phyloP scores from a whole-genome alignment of 1,139 yeast genomes.

The Geotrichum europaeum region DNA sequence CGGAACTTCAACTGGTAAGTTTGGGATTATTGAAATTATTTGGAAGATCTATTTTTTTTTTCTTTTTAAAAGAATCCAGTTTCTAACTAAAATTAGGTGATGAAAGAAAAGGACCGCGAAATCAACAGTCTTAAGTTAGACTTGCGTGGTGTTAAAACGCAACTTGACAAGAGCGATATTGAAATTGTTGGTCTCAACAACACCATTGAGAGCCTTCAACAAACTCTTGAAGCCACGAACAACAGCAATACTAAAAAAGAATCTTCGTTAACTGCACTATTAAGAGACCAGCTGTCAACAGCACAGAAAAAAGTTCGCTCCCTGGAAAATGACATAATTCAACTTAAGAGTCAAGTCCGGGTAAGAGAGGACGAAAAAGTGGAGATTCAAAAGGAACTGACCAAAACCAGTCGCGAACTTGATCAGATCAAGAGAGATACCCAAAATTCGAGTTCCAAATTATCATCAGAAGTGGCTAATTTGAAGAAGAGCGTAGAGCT shows the following conservation, averaged over 20 bases:
- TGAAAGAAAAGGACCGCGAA: conserved; percentile 20
- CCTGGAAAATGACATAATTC: not conserved
- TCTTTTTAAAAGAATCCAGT: not conserved
- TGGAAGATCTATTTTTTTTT: not conserved
- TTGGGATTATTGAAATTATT: not conserved
- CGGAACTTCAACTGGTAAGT: not conserved
- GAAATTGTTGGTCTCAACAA: conserved; percentile 13
- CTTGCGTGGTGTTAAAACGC: conserved; percentile 6
- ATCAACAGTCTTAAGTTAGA: conserved; percentile 10
- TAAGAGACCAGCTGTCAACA: not conserved
- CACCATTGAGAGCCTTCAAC: conserved; percentile 3
- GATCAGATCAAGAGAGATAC: not conserved
- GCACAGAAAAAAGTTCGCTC: not conserved
- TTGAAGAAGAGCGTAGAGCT: conserved; percentile 4
- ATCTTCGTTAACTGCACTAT: not conserved
- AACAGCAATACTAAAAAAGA: not conserved
- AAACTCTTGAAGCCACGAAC: not conserved
- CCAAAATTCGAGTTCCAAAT: not conserved
- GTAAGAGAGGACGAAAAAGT: not conserved
- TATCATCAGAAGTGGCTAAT: not conserved
- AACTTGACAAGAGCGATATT: conserved; percentile 10
- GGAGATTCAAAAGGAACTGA: not conserved
- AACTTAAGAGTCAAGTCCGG: conserved; percentile 2
- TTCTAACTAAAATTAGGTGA: conserved; percentile 21
- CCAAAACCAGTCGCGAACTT: not conserved